A percentile compares a stretch with the other conserved stretches of the same genome.
Evolutionary conservation across 2,329 filamentous ascomycete genomes (phyloP).

Genomic region (Fusarium albosuccineum): DNA sequence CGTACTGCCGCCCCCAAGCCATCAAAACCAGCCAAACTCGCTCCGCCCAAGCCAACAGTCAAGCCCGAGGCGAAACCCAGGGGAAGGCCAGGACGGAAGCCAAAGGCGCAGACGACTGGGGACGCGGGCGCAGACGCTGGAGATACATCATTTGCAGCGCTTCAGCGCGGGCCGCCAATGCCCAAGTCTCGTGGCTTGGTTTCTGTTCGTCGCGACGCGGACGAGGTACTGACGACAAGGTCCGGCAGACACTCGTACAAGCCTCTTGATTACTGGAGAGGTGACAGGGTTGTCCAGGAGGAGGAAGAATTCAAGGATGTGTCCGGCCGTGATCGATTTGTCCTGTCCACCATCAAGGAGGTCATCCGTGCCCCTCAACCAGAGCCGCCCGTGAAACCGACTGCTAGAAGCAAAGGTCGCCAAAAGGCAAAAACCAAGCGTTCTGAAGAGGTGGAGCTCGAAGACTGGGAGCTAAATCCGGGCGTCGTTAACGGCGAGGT

Average conservation of each 20-base stretch:
- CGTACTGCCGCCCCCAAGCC: conserved; percentile 42
- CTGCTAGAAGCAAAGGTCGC: conserved; percentile 47
- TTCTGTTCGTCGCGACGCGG: conserved; percentile 62
- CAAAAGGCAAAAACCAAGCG: conserved; percentile 49
- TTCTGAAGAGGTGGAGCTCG: conserved; percentile 64
- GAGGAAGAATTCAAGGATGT: conserved; percentile 67
- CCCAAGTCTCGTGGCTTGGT: conserved; percentile 68
- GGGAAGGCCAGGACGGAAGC: conserved; percentile 44
- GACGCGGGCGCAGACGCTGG: conserved; percentile 51
- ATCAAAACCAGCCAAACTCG: conserved; percentile 39
- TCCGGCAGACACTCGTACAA: conserved; percentile 83
- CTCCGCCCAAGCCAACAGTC: conserved; percentile 13
- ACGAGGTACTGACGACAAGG: conserved; percentile 72
- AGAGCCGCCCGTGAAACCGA: conserved; percentile 50
- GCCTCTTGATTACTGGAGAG: conserved; percentile 88
- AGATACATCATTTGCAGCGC: conserved; percentile 61
- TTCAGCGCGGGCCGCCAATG: conserved; percentile 68
- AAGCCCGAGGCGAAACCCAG: conserved; percentile 44
- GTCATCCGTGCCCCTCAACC: conserved; percentile 79
- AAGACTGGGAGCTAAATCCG: conserved; percentile 79
- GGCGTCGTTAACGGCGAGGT: conserved; percentile 75
- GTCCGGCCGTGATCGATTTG: conserved; percentile 61
- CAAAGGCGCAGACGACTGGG: conserved; percentile 42
- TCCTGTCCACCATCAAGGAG: conserved; percentile 80
- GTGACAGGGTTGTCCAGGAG: conserved; percentile 81